Evolutionary conservation across 169 alveolate species (phyloP).

Genomic region (Theileria luwenshuni): DNA sequence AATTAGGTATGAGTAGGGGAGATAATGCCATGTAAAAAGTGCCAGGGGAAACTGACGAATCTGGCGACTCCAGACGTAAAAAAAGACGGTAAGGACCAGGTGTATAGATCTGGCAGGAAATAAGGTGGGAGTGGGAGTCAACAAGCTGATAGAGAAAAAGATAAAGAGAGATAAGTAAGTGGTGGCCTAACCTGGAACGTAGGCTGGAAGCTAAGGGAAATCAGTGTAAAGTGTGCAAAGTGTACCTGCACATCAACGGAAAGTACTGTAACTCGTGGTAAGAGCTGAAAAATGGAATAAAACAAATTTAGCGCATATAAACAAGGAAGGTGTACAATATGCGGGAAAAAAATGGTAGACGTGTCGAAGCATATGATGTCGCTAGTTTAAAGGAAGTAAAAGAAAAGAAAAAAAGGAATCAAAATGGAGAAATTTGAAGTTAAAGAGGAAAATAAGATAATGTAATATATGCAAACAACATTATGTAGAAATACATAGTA

Average conservation of each 20-base stretch:
- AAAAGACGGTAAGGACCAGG: constrained; percentile 54
- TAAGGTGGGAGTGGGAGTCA: constrained; percentile 69
- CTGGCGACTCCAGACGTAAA: constrained; percentile 78
- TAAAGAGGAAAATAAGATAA: neutral
- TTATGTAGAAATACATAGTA: too few relatives aligned
- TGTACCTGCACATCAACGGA: constrained; percentile 74
- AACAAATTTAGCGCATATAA: constrained; percentile 67
- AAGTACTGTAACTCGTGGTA: constrained; percentile 78
- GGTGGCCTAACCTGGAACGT: neutral
- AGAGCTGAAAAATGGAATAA: neutral
- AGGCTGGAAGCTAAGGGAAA: constrained; percentile 71
- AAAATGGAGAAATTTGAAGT: neutral
- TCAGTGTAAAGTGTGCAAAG: constrained; percentile 77
- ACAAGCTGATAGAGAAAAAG: constrained; percentile 70
- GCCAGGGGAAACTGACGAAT: constrained; percentile 72
- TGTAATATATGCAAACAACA: too few relatives aligned
- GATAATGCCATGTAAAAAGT: constrained; percentile 80
- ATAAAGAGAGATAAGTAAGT: constrained; percentile 70
- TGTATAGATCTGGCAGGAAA: constrained; percentile 53
- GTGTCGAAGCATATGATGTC: constrained; percentile 75
- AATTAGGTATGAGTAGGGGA: neutral
- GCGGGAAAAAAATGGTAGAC: constrained; percentile 80
- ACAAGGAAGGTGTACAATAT: constrained; percentile 76
- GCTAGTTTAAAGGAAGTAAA: constrained; percentile 38
- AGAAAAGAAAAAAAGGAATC: neutral